These are phyloP conservation scores for Scutellaria galericulata DNA, from an alignment of 257 asterid species.

Conservation along the genomic window DNA sequence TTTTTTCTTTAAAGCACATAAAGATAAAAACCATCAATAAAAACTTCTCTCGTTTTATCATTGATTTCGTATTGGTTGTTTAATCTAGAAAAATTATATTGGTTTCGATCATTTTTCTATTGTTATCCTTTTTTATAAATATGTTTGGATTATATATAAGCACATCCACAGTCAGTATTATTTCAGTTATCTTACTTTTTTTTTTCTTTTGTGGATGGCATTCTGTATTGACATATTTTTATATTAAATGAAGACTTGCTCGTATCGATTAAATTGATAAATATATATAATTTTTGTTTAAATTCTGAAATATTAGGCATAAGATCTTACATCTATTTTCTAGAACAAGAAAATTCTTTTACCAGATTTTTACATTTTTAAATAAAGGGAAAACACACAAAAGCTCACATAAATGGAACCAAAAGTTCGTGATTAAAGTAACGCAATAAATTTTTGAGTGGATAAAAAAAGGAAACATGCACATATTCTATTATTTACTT, in stretches of 20 bases:
- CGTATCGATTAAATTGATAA: not conserved
- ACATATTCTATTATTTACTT: slow-evolving; percentile 13
- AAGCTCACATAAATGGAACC: slow-evolving; percentile 11
- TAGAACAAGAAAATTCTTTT: not conserved
- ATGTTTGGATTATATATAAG: too few species aligned
- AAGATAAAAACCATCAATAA: too few species aligned
- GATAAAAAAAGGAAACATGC: not conserved
- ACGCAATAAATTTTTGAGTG: not conserved
- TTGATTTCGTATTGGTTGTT: too few species aligned
- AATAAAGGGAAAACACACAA: not conserved
- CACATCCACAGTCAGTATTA: too few species aligned
- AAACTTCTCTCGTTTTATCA: too few species aligned
- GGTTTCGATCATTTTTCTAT: too few species aligned
- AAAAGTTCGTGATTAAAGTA: slow-evolving; percentile 15
- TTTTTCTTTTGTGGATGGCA: too few species aligned
- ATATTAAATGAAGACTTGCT: not conserved
- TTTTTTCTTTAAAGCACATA: too few species aligned
- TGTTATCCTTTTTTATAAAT: too few species aligned
- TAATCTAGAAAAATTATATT: too few species aligned
- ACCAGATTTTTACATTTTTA: not conserved
- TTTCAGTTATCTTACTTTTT: too few species aligned
- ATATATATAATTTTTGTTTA: not conserved
- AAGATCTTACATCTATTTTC: not conserved
- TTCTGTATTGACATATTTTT: not conserved
- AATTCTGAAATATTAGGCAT: too few species aligned